These are phyloP conservation scores for Mycena alexandri DNA, from an alignment of 768 basidiomycete genomes.

Conservation along the genomic window DNA sequence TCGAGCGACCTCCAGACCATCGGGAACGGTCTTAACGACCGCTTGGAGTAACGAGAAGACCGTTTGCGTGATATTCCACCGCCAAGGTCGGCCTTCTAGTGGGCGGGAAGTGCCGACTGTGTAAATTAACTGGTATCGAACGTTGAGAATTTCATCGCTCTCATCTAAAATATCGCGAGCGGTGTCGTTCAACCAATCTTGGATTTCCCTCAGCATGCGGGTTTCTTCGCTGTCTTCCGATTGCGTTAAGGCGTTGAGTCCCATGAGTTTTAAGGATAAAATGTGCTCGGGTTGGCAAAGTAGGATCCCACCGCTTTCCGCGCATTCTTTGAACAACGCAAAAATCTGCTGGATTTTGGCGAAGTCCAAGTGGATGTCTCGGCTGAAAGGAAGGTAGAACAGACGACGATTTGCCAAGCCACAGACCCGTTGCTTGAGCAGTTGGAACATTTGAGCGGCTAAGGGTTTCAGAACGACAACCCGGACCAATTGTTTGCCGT, in stretches of 20 bases:
- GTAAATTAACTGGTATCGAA: conserved; percentile 64
- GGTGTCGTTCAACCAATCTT: conserved; percentile 44
- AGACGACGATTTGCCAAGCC: conserved; percentile 61
- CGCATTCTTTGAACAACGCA: conserved; percentile 54
- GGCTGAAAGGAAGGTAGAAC: conserved; percentile 65
- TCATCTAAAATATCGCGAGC: conserved; percentile 61
- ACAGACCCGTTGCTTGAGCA: conserved; percentile 58
- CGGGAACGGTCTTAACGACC: conserved; percentile 36
- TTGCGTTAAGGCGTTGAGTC: conserved; percentile 39
- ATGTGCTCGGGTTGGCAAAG: conserved; percentile 68
- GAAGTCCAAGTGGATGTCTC: conserved; percentile 46
- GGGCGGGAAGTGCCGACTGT: conserved; percentile 53
- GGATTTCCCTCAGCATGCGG: conserved; percentile 40
- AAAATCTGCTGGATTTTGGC: conserved; percentile 43
- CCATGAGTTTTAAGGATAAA: conserved; percentile 63
- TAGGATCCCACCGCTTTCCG: conserved; percentile 55
- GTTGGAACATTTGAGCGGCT: conserved; percentile 60
- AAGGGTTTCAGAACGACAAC: conserved; percentile 65
- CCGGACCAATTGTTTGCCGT: conserved; percentile 59
- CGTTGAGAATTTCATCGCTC: conserved; percentile 62
- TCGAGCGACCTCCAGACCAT: conserved; percentile 39
- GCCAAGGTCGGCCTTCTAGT: conserved; percentile 56
- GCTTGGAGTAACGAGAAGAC: conserved; percentile 48
- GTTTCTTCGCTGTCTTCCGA: conserved; percentile 1
- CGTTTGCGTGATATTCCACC: conserved; percentile 58